Evolutionary conservation across 2,329 filamentous ascomycete genomes (phyloP).

Genomic region (Fusarium oxysporum): DNA sequence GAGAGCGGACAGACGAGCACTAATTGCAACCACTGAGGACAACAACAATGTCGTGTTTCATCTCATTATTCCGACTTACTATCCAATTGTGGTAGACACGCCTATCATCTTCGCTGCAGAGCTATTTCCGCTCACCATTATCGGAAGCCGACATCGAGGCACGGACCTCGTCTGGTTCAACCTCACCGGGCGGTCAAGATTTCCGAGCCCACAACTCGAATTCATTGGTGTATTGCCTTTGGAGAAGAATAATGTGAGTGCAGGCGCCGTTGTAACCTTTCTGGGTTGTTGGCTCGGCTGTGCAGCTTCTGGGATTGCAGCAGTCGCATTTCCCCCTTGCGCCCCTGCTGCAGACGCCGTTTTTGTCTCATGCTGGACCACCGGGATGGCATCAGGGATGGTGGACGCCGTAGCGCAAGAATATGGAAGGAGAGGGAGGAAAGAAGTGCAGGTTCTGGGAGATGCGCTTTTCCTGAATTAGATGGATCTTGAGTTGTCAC

Average conservation of each 20-base stretch:
- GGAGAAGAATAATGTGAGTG: rapidly evolving
- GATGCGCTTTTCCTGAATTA: background rate
- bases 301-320: rapidly evolving
- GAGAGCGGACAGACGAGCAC: background rate
- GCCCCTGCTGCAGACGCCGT: rapidly evolving
- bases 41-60: rapidly evolving
- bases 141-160: background rate
- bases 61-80: background rate
- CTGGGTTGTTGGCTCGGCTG: rapidly evolving
- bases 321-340: background rate
- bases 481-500: background rate
- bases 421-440: background rate
- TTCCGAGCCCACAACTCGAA: background rate
- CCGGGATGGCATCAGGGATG: rapidly evolving
- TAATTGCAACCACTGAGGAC: rapidly evolving
- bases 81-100: background rate
- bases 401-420: background rate
- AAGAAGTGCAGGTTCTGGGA: background rate
- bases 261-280: rapidly evolving
- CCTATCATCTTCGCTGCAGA: rapidly evolving
- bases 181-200: rapidly evolving
- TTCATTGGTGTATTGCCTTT: background rate
- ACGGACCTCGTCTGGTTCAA: background rate
- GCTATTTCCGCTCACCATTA: background rate
- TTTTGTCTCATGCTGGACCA: rapidly evolving